A percentile compares a stretch with the other conserved stretches of the same genome.
Conservation (phyloP, 2,329 filamentous ascomycete species). For the Aspergillus flavus region DNA sequence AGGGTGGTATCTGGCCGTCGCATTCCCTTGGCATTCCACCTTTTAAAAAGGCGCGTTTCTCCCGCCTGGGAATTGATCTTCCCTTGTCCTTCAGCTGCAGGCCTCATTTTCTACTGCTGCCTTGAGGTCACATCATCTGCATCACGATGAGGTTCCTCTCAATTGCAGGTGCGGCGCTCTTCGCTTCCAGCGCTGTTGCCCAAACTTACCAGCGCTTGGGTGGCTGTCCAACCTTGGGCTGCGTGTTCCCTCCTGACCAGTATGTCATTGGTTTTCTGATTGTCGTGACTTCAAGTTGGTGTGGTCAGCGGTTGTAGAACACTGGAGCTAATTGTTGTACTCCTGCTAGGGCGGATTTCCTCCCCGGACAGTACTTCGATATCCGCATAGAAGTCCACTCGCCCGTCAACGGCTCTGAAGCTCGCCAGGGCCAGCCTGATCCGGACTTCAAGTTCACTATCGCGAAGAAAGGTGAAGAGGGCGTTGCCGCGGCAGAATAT, state of each 20-base stretch:
- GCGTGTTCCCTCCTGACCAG: conserved; percentile 62
- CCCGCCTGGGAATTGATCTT: conserved; percentile 7
- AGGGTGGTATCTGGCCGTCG: background rate
- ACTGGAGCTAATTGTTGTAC: background rate
- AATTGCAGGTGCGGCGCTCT: conserved; percentile 26
- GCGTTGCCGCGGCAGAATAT: conserved; percentile 63
- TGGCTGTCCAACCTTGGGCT: conserved; percentile 59
- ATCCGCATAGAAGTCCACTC: conserved; percentile 81
- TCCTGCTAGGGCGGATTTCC: conserved; percentile 68
- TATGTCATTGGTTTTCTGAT: conserved; percentile 30
- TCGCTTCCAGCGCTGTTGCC: conserved; percentile 37
- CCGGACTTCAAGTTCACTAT: conserved; percentile 77
- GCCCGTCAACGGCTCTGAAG: conserved; percentile 78
- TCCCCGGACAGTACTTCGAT: conserved; percentile 82
- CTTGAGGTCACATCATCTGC: background rate
- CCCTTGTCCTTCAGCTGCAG: conserved; percentile 9
- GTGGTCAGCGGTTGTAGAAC: background rate
- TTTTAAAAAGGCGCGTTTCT: conserved; percentile 6
- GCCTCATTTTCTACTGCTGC: conserved; percentile 1
- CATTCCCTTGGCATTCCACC: conserved; percentile 1
- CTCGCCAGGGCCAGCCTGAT: conserved; percentile 67
- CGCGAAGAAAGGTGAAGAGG: conserved; percentile 60
- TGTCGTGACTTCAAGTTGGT: background rate
- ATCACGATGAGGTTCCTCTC: conserved; percentile 30
- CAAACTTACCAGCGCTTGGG: conserved; percentile 61